Percentiles rank a stretch among this genome's conserved stretches.
Conservation (phyloP, 805 yeast species). For the Wickerhamiella kurtzmanii region DNA sequence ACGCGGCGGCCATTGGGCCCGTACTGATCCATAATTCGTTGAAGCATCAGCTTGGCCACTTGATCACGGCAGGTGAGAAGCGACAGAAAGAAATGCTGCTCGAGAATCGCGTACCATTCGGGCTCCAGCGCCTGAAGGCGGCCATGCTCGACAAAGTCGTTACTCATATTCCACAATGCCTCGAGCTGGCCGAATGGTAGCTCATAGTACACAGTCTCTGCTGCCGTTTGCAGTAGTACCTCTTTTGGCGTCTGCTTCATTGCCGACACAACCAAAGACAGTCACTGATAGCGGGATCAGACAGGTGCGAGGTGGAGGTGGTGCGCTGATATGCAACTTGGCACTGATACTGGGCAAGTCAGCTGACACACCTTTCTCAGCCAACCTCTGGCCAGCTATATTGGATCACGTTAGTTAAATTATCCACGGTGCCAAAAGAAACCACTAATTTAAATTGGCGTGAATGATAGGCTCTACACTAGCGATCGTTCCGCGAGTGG, state of each 20-base stretch:
- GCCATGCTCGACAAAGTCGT: constrained; percentile 24
- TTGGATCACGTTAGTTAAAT: too few relatives aligned
- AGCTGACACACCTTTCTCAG: too few relatives aligned
- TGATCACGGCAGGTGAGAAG: constrained; percentile 49
- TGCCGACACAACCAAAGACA: too few relatives aligned
- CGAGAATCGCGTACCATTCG: constrained; percentile 46
- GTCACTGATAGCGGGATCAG: neutral
- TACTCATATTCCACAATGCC: constrained; percentile 31
- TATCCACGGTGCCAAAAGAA: too few relatives aligned
- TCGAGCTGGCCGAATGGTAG: constrained; percentile 37
- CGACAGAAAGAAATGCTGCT: constrained; percentile 56
- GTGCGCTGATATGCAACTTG: too few relatives aligned
- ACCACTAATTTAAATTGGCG: too few relatives aligned
- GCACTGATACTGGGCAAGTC: too few relatives aligned
- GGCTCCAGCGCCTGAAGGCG: constrained; percentile 19
- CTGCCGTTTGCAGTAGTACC: constrained; percentile 37
- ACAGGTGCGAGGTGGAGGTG: neutral
- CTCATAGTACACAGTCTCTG: constrained; percentile 37
- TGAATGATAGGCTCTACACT: too few relatives aligned
- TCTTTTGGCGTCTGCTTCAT: constrained; percentile 28
- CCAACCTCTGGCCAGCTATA: too few relatives aligned
- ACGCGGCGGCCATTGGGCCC: constrained; percentile 44
- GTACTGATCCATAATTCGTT: constrained; percentile 54
- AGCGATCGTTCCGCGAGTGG: too few relatives aligned
- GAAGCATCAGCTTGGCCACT: constrained; percentile 57